phyloP scores from a whole-genome alignment of 2,329 filamentous ascomycete species.

The Fusarium sambucinum region DNA sequence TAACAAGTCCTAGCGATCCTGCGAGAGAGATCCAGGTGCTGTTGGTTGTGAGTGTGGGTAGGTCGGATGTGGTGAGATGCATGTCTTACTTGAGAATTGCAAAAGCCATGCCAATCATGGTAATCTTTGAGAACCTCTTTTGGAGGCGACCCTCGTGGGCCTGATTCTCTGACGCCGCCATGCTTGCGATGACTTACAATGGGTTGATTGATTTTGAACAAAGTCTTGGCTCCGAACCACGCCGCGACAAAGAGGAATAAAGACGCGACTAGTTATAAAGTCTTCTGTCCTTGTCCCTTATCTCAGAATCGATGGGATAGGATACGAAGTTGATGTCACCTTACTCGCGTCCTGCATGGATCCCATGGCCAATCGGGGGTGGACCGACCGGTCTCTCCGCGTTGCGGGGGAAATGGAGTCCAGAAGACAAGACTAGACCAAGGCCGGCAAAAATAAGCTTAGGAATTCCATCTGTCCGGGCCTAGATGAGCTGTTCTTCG shows the following conservation, averaged over 20 bases:
- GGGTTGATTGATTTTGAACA: not conserved
- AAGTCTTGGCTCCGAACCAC: not conserved
- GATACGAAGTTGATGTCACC: slow-evolving; percentile 2
- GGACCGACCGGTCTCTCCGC: slow-evolving; percentile 14
- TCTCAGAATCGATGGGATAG: not conserved
- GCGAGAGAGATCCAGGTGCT: slow-evolving; percentile 55
- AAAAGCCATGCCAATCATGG: slow-evolving; percentile 54
- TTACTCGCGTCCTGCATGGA: slow-evolving; percentile 6
- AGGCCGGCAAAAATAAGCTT: slow-evolving; percentile 24
- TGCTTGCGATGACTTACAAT: not conserved
- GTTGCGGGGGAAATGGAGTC: slow-evolving; percentile 26
- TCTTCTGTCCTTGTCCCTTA: not conserved
- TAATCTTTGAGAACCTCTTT: slow-evolving; percentile 44
- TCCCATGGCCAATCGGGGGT: slow-evolving; percentile 16
- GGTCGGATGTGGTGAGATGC: not conserved
- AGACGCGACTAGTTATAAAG: not conserved
- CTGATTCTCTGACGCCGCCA: slow-evolving; percentile 10
- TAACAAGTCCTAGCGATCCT: slow-evolving; percentile 57
- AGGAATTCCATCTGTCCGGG: slow-evolving; percentile 18
- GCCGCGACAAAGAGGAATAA: not conserved
- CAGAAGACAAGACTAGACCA: slow-evolving; percentile 12
- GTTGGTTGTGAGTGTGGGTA: not conserved
- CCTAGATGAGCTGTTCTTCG: not conserved
- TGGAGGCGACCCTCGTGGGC: slow-evolving; percentile 37
- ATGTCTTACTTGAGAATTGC: slow-evolving; percentile 57